Conservation (phyloP, 805 yeast genomes). For the Starmerella vitae region DNA sequence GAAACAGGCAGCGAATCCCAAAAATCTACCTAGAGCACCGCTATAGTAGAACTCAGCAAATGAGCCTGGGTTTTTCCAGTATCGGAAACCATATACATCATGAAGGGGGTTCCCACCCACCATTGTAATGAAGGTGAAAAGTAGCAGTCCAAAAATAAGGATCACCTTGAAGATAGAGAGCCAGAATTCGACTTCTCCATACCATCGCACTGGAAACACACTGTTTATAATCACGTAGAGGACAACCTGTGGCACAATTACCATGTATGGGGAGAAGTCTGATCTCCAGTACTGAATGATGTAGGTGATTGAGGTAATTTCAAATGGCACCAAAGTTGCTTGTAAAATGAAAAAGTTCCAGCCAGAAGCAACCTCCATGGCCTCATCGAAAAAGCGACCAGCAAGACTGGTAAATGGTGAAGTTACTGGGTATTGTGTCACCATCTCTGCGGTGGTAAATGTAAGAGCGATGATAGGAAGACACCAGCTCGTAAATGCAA, state of each 20-base stretch:
- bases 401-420: conserved; percentile 68
- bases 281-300: conserved; percentile 71
- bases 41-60: conserved; percentile 44
- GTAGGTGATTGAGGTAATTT: conserved; percentile 66
- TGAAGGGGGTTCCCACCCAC: conserved; percentile 73
- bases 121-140: conserved; percentile 70
- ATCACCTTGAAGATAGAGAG: conserved; percentile 59
- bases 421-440: conserved; percentile 57
- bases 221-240: conserved; percentile 52
- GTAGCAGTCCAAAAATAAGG: conserved; percentile 58
- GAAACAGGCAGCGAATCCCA: conserved; percentile 59
- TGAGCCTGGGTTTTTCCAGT: conserved; percentile 42
- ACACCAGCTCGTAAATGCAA: conserved; percentile 57
- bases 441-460: conserved; percentile 64
- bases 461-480: conserved; percentile 55
- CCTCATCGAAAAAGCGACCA: conserved; percentile 62
- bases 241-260: conserved; percentile 51
- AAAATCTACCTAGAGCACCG: conserved; percentile 51
- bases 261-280: conserved; percentile 58
- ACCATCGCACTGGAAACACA: conserved; percentile 51
- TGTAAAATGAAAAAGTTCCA: conserved; percentile 70
- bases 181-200: conserved; percentile 78
- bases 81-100: conserved; percentile 47
- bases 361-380: conserved; percentile 61
- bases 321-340: conserved; percentile 69